phyloP scores from a whole-genome alignment of 306 rosid species.

The Morella rubra region DNA sequence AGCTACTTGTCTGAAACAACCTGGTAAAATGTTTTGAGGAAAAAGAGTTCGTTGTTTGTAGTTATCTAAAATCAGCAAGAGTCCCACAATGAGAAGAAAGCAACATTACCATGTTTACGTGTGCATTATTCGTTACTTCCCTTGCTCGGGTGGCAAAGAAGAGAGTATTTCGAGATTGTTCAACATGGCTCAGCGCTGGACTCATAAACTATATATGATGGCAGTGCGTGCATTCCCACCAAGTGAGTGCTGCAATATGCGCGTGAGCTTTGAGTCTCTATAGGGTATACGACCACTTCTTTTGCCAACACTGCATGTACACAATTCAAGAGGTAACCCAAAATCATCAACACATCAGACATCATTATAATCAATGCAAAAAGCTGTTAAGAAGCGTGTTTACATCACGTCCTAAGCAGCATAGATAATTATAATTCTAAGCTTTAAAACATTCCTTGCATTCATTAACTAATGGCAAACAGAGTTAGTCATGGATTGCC shows the following conservation, averaged over 20 bases:
- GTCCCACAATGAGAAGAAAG: neutral
- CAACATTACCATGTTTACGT: slow-evolving; percentile 83
- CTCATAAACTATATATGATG: slow-evolving; percentile 90
- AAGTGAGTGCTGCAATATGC: slow-evolving; percentile 94
- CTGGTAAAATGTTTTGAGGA: slow-evolving; percentile 35
- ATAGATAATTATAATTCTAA: neutral
- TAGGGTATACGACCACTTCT: slow-evolving; percentile 94
- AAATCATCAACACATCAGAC: slow-evolving; percentile 7
- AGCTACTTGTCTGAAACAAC: slow-evolving; percentile 92
- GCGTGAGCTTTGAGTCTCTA: slow-evolving; percentile 98
- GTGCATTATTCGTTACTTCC: slow-evolving; percentile 96
- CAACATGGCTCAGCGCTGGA: slow-evolving; percentile 92
- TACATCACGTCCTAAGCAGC: too few species aligned
- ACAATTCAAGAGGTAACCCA: slow-evolving; percentile 15
- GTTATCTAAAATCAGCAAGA: slow-evolving; percentile 2
- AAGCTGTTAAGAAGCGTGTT: neutral
- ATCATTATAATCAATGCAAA: neutral
- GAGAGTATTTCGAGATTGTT: slow-evolving; percentile 94
- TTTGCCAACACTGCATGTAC: slow-evolving; percentile 76
- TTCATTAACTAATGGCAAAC: too few species aligned
- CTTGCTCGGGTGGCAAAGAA: slow-evolving; percentile 93
- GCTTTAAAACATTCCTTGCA: neutral
- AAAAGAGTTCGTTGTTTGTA: slow-evolving; percentile 1
- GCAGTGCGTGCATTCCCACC: slow-evolving; percentile 99
- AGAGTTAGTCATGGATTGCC: too few species aligned